Conservation (phyloP, 2,329 filamentous ascomycete genomes). For the Coniochaeta ligniaria region DNA sequence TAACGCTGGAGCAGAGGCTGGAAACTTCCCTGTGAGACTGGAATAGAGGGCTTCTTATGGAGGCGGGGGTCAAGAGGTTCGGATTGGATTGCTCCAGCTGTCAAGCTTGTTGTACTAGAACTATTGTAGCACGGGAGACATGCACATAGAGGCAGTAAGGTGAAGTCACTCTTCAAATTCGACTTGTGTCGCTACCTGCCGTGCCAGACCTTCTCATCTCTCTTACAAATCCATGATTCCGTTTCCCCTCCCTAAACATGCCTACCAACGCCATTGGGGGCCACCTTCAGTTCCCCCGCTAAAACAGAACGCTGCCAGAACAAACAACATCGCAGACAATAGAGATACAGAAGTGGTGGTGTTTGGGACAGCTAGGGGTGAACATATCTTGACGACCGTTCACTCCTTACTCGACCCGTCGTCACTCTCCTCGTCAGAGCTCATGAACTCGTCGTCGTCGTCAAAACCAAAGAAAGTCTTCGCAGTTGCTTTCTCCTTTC, state of each 20-base stretch:
- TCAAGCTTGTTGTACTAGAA: conserved; percentile 15
- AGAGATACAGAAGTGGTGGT: background rate
- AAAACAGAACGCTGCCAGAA: conserved; percentile 3
- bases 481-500: conserved; percentile 25
- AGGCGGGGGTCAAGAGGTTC: conserved; percentile 5
- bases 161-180: background rate
- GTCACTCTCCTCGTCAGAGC: conserved; percentile 54
- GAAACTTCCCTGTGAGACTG: conserved; percentile 61
- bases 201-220: background rate
- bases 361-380: background rate
- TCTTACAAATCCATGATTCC: background rate
- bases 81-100: conserved; percentile 5
- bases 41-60: conserved; percentile 36
- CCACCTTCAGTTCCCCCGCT: background rate
- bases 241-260: background rate
- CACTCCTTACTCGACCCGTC: conserved; percentile 17
- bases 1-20: conserved; percentile 43
- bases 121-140: conserved; percentile 11
- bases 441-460: conserved; percentile 71
- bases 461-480: conserved; percentile 68
- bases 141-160: conserved; percentile 15
- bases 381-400: background rate
- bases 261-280: background rate
- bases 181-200: background rate
- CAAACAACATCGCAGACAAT: background rate